phyloP scores from a whole-genome alignment of 257 asterid species.

The Verbascum thapsus region DNA sequence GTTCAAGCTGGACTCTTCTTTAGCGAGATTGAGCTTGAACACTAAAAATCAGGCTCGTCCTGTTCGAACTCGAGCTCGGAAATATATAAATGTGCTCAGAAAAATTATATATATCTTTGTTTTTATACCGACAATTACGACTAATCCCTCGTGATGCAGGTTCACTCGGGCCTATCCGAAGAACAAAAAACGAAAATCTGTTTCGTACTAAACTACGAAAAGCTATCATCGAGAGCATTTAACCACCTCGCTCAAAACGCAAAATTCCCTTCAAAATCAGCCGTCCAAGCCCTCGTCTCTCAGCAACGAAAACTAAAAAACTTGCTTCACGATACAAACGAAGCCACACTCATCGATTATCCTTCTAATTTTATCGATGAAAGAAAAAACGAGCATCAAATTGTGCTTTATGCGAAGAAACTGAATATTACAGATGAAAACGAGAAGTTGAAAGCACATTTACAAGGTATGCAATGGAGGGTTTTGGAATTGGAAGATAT shows the following conservation, averaged over 20 bases:
- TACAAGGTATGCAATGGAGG: slow-evolving; percentile 92
- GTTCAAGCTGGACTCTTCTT: too few species aligned
- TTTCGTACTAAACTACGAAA: slow-evolving; percentile 59
- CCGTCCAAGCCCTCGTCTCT: slow-evolving; percentile 55
- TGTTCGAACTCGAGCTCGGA: too few species aligned
- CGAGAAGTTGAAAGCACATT: slow-evolving; percentile 59
- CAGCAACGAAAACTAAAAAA: slow-evolving; percentile 64
- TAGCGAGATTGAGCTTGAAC: too few species aligned
- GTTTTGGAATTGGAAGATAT: slow-evolving; percentile 74
- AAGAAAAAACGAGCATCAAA: too few species aligned
- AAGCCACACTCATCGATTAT: slow-evolving; percentile 29
- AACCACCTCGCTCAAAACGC: slow-evolving; percentile 59
- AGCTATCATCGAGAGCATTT: slow-evolving; percentile 59
- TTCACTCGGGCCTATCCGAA: slow-evolving; percentile 64
- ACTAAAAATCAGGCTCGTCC: too few species aligned
- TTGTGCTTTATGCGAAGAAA: slow-evolving; percentile 70
- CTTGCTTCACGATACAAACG: slow-evolving; percentile 60
- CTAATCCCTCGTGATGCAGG: slow-evolving; percentile 38
- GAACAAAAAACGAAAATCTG: slow-evolving; percentile 66
- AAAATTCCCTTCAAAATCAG: slow-evolving; percentile 67
- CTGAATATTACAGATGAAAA: slow-evolving; percentile 60
- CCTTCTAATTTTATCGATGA: slow-evolving; percentile 30
- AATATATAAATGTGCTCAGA: too few species aligned
- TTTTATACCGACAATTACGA: too few species aligned
- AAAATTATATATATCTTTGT: too few species aligned